Evolutionary conservation across 2,329 filamentous ascomycete genomes (phyloP).

Genomic region (Xylaria sp.): DNA sequence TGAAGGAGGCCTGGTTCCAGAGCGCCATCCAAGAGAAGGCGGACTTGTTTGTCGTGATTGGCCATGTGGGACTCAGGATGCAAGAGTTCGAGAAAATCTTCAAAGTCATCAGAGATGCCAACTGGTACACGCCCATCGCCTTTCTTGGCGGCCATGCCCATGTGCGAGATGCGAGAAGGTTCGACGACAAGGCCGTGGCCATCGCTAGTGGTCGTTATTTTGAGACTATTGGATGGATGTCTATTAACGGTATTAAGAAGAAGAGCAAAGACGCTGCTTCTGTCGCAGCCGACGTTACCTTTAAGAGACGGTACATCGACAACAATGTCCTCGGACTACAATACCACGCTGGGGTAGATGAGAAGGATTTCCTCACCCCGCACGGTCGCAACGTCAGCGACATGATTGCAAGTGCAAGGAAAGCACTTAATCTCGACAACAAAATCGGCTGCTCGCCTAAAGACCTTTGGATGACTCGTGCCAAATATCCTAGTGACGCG

Average conservation of each 20-base stretch:
- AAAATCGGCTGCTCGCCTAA: constrained; percentile 85
- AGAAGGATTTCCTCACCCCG: constrained; percentile 78
- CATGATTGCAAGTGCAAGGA: constrained; percentile 76
- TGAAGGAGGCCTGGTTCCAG: constrained; percentile 90
- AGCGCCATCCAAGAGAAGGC: constrained; percentile 84
- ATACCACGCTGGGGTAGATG: constrained; percentile 80
- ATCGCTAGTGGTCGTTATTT: constrained; percentile 91
- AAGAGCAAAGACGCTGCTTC: constrained; percentile 49
- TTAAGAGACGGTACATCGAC: constrained; percentile 88
- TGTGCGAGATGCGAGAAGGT: constrained; percentile 84
- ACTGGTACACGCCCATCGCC: constrained; percentile 86
- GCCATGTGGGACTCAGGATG: constrained; percentile 86
- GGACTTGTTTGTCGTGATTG: constrained; percentile 87
- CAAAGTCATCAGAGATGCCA: constrained; percentile 78
- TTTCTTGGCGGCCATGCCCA: constrained; percentile 94
- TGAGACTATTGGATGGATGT: constrained; percentile 95
- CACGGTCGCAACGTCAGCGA: constrained; percentile 77
- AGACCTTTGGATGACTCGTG: constrained; percentile 83
- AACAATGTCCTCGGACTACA: constrained; percentile 89
- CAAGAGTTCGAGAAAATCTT: constrained; percentile 82
- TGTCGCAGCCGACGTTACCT: constrained; percentile 61
- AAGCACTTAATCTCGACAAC: constrained; percentile 76
- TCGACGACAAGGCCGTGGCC: constrained; percentile 80
- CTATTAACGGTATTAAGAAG: constrained; percentile 72
- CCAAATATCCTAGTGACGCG: constrained; percentile 75